A percentile compares a stretch with the other conserved stretches of the same genome.
These are phyloP conservation scores for Leccinum insolens DNA, from an alignment of 1,284 basidiomycete species.

Conservation along the genomic window DNA sequence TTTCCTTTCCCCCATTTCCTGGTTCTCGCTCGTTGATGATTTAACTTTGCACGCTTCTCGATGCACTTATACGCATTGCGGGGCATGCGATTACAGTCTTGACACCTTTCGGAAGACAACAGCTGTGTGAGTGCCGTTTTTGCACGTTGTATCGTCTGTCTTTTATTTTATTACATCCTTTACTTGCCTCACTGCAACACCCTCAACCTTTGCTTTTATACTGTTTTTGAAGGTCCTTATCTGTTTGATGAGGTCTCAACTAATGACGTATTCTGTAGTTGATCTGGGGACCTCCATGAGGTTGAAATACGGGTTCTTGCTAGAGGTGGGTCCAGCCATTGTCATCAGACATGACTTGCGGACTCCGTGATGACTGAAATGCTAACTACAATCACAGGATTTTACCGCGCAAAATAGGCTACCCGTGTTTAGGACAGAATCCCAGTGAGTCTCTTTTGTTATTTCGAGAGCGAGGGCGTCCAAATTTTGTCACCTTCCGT, in stretches of 20 bases:
- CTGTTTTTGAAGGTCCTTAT: not conserved
- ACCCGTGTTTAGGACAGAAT: conserved; percentile 88
- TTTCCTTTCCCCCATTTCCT: not conserved
- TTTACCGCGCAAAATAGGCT: conserved; percentile 72
- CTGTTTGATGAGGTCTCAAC: not conserved
- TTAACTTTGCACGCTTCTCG: conserved; percentile 7
- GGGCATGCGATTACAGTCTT: conserved; percentile 48
- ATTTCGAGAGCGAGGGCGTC: not conserved
- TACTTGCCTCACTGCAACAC: not conserved
- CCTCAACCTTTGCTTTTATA: not conserved
- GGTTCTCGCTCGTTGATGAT: not conserved
- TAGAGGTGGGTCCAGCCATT: conserved; percentile 47
- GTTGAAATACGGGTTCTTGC: conserved; percentile 79
- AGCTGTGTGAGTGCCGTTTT: conserved; percentile 57
- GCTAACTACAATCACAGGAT: conserved; percentile 47
- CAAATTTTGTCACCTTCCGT: not conserved
- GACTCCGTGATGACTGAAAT: not conserved
- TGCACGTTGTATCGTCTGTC: not conserved
- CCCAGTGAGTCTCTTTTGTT: conserved; percentile 55
- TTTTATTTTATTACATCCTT: not conserved
- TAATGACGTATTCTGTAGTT: conserved; percentile 39
- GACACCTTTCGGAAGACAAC: conserved; percentile 82
- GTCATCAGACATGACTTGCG: not conserved
- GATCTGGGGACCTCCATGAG: conserved; percentile 75
- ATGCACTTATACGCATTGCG: not conserved